These are phyloP conservation scores for Phyllosticta ampelicida DNA, from an alignment of 2,329 filamentous ascomycete species.

Conservation along the genomic window DNA sequence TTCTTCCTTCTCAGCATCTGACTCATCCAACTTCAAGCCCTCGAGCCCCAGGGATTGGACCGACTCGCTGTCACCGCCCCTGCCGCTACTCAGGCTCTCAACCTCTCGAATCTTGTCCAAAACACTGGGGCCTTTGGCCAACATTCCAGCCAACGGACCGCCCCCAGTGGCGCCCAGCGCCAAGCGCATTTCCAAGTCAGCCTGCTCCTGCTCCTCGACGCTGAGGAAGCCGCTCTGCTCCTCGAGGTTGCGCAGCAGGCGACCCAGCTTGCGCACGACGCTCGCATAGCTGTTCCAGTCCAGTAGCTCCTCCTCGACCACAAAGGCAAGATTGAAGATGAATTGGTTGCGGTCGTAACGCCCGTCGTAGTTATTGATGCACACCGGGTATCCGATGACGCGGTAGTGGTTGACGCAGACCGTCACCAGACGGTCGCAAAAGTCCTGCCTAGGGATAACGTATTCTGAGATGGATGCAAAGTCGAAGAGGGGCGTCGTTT, in stretches of 20 bases:
- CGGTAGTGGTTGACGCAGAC: conserved; percentile 65
- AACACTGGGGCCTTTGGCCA: background rate
- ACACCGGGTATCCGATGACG: conserved; percentile 80
- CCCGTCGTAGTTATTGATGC: conserved; percentile 58
- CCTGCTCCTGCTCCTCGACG: conserved; percentile 36
- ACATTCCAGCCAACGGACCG: background rate
- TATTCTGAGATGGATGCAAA: conserved; percentile 83
- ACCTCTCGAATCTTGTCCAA: background rate
- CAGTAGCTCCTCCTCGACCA: conserved; percentile 53
- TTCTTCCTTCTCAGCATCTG: conserved; percentile 13
- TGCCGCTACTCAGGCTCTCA: background rate
- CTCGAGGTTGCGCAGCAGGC: conserved; percentile 80
- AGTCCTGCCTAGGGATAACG: conserved; percentile 87
- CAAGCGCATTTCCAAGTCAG: background rate
- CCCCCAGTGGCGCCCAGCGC: background rate
- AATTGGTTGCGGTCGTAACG: conserved; percentile 89
- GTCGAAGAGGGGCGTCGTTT: conserved; percentile 59
- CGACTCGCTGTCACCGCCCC: conserved; percentile 3
- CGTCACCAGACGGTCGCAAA: conserved; percentile 83
- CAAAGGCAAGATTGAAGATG: conserved; percentile 94
- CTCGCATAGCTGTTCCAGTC: conserved; percentile 73
- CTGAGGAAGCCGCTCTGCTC: conserved; percentile 80
- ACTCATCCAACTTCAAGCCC: conserved; percentile 5
- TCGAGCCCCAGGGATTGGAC: conserved; percentile 3
- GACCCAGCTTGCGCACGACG: conserved; percentile 75